phyloP scores from a whole-genome alignment of 306 rosid genomes.

The Cyamopsis tetragonoloba region DNA sequence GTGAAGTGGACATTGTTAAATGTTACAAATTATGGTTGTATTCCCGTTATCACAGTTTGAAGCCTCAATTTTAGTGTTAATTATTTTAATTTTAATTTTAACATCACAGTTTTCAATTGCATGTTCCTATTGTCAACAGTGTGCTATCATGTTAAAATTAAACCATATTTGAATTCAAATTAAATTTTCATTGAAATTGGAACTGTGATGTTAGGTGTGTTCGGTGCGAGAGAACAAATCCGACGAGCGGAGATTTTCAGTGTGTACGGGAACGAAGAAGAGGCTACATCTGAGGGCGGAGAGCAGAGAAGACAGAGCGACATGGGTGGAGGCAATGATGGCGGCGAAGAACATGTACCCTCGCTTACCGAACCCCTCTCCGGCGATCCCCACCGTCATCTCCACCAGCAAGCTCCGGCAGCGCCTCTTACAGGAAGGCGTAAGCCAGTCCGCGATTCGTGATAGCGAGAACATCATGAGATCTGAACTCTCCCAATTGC shows the following conservation, averaged over 20 bases:
- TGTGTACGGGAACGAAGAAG: conserved; percentile 49
- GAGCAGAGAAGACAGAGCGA: conserved; percentile 35
- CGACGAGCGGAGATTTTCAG: conserved; percentile 43
- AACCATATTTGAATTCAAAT: no score
- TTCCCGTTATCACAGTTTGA: no score
- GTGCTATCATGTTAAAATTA: no score
- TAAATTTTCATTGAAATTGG: no score
- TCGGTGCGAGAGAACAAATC: conserved; percentile 38
- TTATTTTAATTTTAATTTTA: no score
- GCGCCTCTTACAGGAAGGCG: conserved; percentile 55
- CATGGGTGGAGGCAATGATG: conserved; percentile 42
- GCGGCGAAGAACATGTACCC: conserved; percentile 71
- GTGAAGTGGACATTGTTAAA: no score
- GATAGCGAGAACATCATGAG: conserved; percentile 79
- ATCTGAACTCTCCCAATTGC: conserved; percentile 55
- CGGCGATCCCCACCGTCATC: no score
- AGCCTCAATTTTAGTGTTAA: no score
- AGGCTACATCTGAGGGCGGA: conserved; percentile 52
- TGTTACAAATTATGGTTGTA: no score
- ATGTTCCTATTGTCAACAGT: no score
- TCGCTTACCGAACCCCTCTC: conserved; percentile 61
- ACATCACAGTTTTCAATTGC: no score
- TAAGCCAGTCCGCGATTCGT: conserved; percentile 50
- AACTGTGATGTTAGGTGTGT: no score
- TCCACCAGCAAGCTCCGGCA: conserved; percentile 63